Evolutionary conservation across 2,329 filamentous ascomycete genomes (phyloP), one percentile per base, ranked within the genome.

Genomic region (Colletotrichum lini): DNA sequence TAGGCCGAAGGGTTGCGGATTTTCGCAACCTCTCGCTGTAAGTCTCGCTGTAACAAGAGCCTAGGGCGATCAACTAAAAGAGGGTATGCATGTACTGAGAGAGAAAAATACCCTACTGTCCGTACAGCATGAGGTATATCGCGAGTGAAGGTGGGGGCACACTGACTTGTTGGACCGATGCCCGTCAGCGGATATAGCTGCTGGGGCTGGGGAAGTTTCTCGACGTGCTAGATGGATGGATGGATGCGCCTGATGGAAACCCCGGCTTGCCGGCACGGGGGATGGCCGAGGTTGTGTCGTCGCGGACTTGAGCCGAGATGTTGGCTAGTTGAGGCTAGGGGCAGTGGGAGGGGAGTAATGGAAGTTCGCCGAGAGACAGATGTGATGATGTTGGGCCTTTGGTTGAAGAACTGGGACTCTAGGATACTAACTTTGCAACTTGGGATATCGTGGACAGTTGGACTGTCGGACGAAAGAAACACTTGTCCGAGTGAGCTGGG

Each of bases 201-300:
- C 12, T 23, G 56, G 30, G 44, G 15, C 30, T 60, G 30, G 18
- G 67, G 62, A 61, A 42, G 54, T 23, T 60, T n/a, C 21, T 18
- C 26, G 42, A 40, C 44, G 10, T 53, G 44, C 10, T 53, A 16
- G 40, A 44, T 35, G 54, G 54, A 30, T 30, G 30, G 30, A 30
- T 30, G 30, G 30, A 30, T 30, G 30, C 30, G 30, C 30, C 18
- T 21, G 45, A 23, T 44, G 45, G 58, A 40, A 40, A 49, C 54
- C 44, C 68, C 68, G 57, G 64, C 26, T 49, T 40, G 52, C 50
- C 67, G 58, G 52, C 68, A 59, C 68, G 68, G 57, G 58, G 50
- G 52, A 67, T 71, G 68, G 68, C 68, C 68, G 68, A 71, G 64
- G 68, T 58, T 9, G 30, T 53, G 50, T n/a, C 18, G 18, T 63